Percentiles rank a stretch among this genome's conserved stretches.
These are phyloP conservation scores for Emmonsia crescens DNA, from an alignment of 2,329 filamentous ascomycete species.

Conservation along the genomic window DNA sequence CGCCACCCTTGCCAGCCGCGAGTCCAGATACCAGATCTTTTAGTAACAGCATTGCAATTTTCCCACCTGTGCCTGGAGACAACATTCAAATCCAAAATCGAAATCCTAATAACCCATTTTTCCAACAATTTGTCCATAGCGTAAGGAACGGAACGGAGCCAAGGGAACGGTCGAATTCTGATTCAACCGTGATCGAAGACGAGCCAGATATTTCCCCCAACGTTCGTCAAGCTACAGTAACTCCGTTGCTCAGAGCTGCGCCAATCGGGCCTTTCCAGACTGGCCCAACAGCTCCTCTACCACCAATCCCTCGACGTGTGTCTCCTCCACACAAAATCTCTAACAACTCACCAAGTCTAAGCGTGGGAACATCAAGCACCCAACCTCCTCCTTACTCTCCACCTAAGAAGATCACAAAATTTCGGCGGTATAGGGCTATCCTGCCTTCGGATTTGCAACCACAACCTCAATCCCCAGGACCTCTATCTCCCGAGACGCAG, in stretches of 20 bases:
- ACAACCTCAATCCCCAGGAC: slow-evolving; percentile 49
- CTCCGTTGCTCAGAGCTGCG: slow-evolving; percentile 17
- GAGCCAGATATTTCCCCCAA: slow-evolving; percentile 20
- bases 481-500: slow-evolving; percentile 52
- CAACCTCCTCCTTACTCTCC: slow-evolving; percentile 47
- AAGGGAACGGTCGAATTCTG: slow-evolving; percentile 14
- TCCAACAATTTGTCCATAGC: slow-evolving; percentile 15
- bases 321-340: not conserved
- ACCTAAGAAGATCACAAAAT: slow-evolving; percentile 4
- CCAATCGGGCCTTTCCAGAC: slow-evolving; percentile 1
- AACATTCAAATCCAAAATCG: not conserved
- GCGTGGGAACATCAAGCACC: slow-evolving; percentile 23
- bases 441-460: slow-evolving; percentile 47
- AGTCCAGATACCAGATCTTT: not conserved
- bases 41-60: not conserved
- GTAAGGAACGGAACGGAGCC: slow-evolving; percentile 8
- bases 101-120: slow-evolving; percentile 15
- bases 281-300: not conserved
- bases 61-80: slow-evolving; percentile 2
- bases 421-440: slow-evolving; percentile 43
- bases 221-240: slow-evolving; percentile 20
- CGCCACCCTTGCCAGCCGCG: slow-evolving; percentile 26
- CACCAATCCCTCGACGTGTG: not conserved
- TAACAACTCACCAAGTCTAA: slow-evolving; percentile 8
- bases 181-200: slow-evolving; percentile 21